Conservation (phyloP, 2,329 filamentous ascomycete genomes). For the Teratosphaeria destructans region DNA sequence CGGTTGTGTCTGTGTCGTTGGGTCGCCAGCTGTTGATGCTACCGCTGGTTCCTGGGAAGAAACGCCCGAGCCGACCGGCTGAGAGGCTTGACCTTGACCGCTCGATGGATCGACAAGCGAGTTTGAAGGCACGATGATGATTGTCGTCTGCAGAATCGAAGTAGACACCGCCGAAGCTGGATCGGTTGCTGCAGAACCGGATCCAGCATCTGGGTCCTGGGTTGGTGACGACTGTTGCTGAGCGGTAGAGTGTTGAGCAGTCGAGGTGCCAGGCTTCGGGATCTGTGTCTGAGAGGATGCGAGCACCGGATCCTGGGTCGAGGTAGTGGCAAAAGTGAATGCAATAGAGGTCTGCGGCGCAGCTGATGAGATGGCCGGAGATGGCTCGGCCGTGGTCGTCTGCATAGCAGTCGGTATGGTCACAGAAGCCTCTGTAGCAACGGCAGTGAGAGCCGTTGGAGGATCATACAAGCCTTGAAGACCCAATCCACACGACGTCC, state of each 20-base stretch:
- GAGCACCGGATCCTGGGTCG: not conserved
- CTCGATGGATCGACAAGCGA: not conserved
- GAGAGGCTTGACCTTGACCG: not conserved
- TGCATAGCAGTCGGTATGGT: not conserved
- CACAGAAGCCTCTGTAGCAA: not conserved
- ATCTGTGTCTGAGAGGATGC: not conserved
- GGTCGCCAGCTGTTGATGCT: not conserved
- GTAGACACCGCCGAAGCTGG: not conserved
- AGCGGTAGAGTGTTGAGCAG: not conserved
- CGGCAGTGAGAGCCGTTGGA: constrained; percentile 5
- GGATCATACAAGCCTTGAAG: constrained; percentile 10
- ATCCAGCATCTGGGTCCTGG: not conserved
- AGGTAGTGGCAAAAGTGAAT: not conserved
- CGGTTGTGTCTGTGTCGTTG: not conserved
- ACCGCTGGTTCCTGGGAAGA: not conserved
- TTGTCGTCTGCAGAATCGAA: not conserved
- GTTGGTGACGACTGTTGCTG: not conserved
- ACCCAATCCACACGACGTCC: constrained; percentile 8
- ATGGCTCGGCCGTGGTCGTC: not conserved
- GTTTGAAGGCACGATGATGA: not conserved
- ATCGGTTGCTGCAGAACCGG: not conserved
- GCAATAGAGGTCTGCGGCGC: not conserved
- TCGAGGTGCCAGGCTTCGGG: not conserved
- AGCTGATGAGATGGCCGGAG: not conserved
- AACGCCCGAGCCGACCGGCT: not conserved